These are phyloP conservation scores for Trichoderma endophyticum DNA, from an alignment of 2,329 filamentous ascomycete species.

Conservation along the genomic window DNA sequence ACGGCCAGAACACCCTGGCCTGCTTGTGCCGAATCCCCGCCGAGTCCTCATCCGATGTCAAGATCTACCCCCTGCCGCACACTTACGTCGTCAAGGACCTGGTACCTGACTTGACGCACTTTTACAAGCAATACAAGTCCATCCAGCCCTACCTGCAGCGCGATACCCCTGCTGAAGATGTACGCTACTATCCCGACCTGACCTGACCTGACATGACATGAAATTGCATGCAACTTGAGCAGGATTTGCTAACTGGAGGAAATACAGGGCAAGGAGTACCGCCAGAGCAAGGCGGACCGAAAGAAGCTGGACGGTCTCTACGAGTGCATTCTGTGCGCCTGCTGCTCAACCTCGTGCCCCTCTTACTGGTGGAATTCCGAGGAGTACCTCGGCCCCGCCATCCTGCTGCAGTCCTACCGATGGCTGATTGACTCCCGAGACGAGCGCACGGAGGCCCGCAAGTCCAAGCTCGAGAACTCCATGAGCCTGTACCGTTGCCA, in stretches of 20 bases:
- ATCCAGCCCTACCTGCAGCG: constrained; percentile 98
- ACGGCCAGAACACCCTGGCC: constrained; percentile 95
- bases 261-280: constrained; percentile 84
- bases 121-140: constrained; percentile 99
- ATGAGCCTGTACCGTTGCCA: constrained; percentile 99
- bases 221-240: neutral
- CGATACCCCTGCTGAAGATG: constrained; percentile 77
- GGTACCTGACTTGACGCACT: constrained; percentile 94
- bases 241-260: constrained; percentile 14
- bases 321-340: constrained; percentile 98
- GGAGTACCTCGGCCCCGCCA: constrained; percentile 95
- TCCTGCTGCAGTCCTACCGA: constrained; percentile 95
- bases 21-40: constrained; percentile 95
- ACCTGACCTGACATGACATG: neutral
- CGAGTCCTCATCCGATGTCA: constrained; percentile 74
- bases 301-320: constrained; percentile 97
- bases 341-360: constrained; percentile 98
- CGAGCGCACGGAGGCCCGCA: constrained; percentile 82
- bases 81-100: constrained; percentile 99
- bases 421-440: constrained; percentile 96
- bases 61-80: constrained; percentile 97
- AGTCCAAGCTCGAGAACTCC: constrained; percentile 90
- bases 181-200: constrained; percentile 47
- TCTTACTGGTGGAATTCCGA: constrained; percentile 99
- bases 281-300: constrained; percentile 86